Evolutionary conservation across 2,329 filamentous ascomycete species (phyloP).

Genomic region (Trichoderma arundinaceum): DNA sequence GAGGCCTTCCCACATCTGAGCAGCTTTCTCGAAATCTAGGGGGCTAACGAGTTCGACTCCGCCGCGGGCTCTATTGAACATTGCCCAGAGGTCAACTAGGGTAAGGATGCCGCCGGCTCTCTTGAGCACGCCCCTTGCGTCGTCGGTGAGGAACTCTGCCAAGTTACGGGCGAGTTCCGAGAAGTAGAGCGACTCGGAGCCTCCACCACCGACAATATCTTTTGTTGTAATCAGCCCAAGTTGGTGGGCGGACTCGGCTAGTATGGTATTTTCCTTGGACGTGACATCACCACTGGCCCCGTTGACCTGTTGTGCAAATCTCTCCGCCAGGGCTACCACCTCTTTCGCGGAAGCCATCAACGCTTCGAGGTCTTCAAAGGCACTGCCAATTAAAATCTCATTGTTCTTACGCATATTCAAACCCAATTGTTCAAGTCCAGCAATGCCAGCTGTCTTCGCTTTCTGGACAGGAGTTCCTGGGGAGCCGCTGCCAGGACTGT

Average conservation of each 20-base stretch:
- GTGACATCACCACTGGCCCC: conserved; percentile 63
- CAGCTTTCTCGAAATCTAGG: conserved; percentile 88
- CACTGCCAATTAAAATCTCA: conserved; percentile 86
- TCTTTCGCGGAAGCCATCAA: conserved; percentile 98
- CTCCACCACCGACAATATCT: conserved; percentile 82
- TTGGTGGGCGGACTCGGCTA: conserved; percentile 78
- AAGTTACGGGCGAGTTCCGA: conserved; percentile 85
- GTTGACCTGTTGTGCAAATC: conserved; percentile 73
- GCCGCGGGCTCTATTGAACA: conserved; percentile 91
- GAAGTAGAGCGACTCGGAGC: conserved; percentile 83
- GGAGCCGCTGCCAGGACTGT: conserved; percentile 43
- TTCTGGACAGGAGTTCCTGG: conserved; percentile 41
- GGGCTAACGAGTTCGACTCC: conserved; percentile 95
- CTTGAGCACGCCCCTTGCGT: conserved; percentile 76
- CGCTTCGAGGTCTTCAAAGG: conserved; percentile 95
- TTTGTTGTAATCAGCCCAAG: conserved; percentile 92
- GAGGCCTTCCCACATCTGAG: conserved; percentile 84
- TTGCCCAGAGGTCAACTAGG: conserved; percentile 88
- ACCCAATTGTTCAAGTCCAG: conserved; percentile 85
- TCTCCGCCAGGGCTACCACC: conserved; percentile 89
- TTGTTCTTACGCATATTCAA: conserved; percentile 89
- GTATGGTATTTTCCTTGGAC: conserved; percentile 73
- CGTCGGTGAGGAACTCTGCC: conserved; percentile 88
- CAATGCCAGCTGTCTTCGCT: conserved; percentile 80
- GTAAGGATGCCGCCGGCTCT: conserved; percentile 87